These are phyloP conservation scores for Closterium sp. DNA, from an alignment of 139 green algal genomes.

Conservation along the genomic window DNA sequence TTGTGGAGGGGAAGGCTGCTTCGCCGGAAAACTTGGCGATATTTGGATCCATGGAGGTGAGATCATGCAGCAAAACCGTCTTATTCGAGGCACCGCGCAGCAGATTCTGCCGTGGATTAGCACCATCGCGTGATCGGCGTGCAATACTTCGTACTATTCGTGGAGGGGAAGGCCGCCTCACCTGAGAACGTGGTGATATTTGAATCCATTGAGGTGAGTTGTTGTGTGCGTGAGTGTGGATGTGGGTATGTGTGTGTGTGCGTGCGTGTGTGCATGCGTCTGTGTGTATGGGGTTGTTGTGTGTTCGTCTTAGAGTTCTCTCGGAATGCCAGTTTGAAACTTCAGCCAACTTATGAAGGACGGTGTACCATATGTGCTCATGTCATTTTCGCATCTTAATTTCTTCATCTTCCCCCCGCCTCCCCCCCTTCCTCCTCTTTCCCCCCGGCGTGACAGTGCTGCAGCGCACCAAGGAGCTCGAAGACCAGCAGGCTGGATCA, in stretches of 20 bases:
- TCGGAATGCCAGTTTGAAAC: too few species aligned
- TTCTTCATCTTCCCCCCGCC: background rate
- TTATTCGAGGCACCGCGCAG: too few species aligned
- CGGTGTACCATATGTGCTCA: too few species aligned
- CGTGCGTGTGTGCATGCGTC: background rate
- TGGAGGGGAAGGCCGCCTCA: constrained; percentile 37
- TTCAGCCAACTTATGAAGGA: too few species aligned
- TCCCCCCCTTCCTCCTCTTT: background rate
- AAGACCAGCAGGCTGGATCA: background rate
- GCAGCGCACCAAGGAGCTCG: background rate
- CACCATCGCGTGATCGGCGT: constrained; percentile 38
- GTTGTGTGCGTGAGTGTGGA: background rate
- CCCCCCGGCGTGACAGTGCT: background rate
- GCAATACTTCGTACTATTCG: constrained; percentile 40
- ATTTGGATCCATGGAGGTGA: constrained; percentile 16
- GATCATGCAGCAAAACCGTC: too few species aligned
- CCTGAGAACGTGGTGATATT: constrained; percentile 29
- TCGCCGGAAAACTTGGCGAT: constrained; percentile 21
- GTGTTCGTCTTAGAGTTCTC: background rate
- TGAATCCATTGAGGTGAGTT: constrained; percentile 7
- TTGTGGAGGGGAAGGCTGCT: constrained; percentile 46
- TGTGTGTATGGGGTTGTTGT: background rate
- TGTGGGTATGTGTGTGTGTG: too few species aligned
- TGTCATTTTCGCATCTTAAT: background rate
- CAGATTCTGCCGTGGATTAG: background rate